phyloP scores from a whole-genome alignment of 2,329 filamentous ascomycete species.

The Rachicladosporium sp. region DNA sequence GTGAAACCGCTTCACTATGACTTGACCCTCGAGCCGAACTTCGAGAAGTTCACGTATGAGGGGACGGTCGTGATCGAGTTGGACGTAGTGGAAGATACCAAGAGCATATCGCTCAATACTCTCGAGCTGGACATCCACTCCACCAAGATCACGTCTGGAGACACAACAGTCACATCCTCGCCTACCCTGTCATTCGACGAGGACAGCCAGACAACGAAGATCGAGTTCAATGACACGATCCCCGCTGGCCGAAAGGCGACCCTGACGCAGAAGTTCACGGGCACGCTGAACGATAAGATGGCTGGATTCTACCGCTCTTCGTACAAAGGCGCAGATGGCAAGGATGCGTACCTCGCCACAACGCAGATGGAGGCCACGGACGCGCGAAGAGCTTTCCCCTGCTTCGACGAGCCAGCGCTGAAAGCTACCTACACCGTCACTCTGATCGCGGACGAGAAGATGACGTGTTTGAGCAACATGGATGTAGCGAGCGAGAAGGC shows the following conservation, averaged over 20 bases:
- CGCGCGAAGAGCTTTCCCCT: conserved; percentile 82
- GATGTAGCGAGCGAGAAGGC: conserved; percentile 72
- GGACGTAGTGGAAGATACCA: conserved; percentile 73
- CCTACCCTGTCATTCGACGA: conserved; percentile 63
- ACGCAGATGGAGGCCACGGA: conserved; percentile 97
- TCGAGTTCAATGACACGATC: conserved; percentile 64
- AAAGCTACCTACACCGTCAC: conserved; percentile 91
- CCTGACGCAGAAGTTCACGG: conserved; percentile 66
- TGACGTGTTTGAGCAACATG: conserved; percentile 96
- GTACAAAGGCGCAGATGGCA: conserved; percentile 72
- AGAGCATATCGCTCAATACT: conserved; percentile 75
- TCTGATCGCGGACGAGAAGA: conserved; percentile 74
- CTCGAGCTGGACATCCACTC: conserved; percentile 73
- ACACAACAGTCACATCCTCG: conserved; percentile 45
- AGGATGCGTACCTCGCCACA: conserved; percentile 70
- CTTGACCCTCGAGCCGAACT: conserved; percentile 80
- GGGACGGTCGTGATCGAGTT: conserved; percentile 79
- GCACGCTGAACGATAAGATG: conserved; percentile 84
- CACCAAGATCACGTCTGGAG: conserved; percentile 54
- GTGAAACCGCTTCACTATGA: conserved; percentile 89
- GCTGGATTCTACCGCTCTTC: conserved; percentile 94
- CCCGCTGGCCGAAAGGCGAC: conserved; percentile 64
- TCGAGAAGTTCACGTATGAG: conserved; percentile 75
- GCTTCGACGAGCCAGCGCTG: conserved; percentile 88
- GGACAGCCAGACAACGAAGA: conserved; percentile 66